Percentiles rank a stretch among this genome's conserved stretches.
phyloP scores from a whole-genome alignment of 179 eudicot species.

The Silene noctiflora region DNA sequence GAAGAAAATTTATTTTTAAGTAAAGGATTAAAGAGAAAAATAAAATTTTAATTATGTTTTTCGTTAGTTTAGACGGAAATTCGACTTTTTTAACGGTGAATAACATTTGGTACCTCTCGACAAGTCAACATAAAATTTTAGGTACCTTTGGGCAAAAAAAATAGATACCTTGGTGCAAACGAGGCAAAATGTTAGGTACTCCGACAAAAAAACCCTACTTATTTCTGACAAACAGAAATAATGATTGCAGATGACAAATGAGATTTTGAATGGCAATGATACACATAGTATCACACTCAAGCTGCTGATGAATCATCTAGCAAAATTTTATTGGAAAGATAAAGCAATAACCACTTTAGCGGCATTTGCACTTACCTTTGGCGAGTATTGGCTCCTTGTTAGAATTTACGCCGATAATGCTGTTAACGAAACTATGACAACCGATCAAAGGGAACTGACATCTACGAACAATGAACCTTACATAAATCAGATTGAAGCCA shows the following conservation, averaged over 20 bases:
- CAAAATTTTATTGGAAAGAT: background rate
- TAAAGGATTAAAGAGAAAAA: too few relatives aligned
- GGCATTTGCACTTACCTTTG: background rate
- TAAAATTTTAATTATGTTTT: too few relatives aligned
- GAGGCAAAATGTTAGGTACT: too few relatives aligned
- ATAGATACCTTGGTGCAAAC: too few relatives aligned
- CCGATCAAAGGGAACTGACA: background rate
- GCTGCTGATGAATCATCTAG: background rate
- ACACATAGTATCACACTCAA: background rate
- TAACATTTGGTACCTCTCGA: too few relatives aligned
- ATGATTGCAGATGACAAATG: background rate
- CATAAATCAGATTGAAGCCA: background rate
- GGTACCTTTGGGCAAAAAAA: too few relatives aligned
- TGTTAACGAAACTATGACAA: background rate
- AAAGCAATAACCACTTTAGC: background rate
- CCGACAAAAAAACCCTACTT: too few relatives aligned
- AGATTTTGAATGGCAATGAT: background rate
- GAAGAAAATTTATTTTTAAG: too few relatives aligned
- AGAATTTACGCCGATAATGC: background rate
- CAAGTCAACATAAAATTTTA: too few relatives aligned
- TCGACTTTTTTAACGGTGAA: too few relatives aligned
- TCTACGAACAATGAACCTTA: background rate
- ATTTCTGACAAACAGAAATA: too few relatives aligned
- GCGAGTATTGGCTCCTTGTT: background rate
- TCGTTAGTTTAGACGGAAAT: too few relatives aligned